Conservation (phyloP, 495 filamentous ascomycete species). For the Antarctomyces pellizariae region DNA sequence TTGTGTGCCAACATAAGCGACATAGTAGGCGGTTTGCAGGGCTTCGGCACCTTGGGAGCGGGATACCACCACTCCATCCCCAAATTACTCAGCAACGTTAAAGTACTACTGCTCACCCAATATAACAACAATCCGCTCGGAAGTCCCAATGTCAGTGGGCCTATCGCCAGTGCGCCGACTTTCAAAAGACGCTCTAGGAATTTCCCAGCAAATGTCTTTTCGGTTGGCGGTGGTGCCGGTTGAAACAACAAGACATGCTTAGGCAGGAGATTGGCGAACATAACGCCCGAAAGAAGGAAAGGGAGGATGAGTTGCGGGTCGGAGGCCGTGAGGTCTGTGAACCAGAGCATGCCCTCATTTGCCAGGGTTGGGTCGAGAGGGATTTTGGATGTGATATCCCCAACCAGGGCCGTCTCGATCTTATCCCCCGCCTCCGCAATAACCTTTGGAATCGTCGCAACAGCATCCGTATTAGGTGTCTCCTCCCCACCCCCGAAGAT, state of each 20-base stretch:
- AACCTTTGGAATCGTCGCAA: background rate
- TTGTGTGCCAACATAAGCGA: too few relatives aligned
- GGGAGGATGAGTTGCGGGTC: slow-evolving; percentile 53
- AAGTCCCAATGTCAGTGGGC: slow-evolving; percentile 25
- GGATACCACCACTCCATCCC: too few relatives aligned
- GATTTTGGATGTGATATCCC: background rate
- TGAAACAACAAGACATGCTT: slow-evolving; percentile 8
- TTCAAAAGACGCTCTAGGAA: slow-evolving; percentile 16
- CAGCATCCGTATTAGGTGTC: slow-evolving; percentile 2
- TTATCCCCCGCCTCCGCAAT: slow-evolving; percentile 2
- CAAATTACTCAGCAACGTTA: too few relatives aligned
- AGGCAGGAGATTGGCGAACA: slow-evolving; percentile 22
- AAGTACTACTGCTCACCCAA: too few relatives aligned
- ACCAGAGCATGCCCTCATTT: slow-evolving; percentile 59
- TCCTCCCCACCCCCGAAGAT: slow-evolving; percentile 2
- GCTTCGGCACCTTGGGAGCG: too few relatives aligned
- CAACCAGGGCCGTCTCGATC: slow-evolving; percentile 3
- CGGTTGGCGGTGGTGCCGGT: slow-evolving; percentile 1
- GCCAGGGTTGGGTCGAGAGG: slow-evolving; percentile 30
- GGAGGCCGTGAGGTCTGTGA: slow-evolving; percentile 43
- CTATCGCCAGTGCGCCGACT: slow-evolving; percentile 18
- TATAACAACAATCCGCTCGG: slow-evolving; percentile 47
- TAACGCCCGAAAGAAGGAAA: slow-evolving; percentile 23
- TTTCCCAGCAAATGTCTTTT: slow-evolving; percentile 8
- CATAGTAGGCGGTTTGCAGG: too few relatives aligned